Percentiles rank a stretch among this genome's conserved stretches.
Conservation (phyloP, 305 asterid genomes). For the Fraxinus paxiana region DNA sequence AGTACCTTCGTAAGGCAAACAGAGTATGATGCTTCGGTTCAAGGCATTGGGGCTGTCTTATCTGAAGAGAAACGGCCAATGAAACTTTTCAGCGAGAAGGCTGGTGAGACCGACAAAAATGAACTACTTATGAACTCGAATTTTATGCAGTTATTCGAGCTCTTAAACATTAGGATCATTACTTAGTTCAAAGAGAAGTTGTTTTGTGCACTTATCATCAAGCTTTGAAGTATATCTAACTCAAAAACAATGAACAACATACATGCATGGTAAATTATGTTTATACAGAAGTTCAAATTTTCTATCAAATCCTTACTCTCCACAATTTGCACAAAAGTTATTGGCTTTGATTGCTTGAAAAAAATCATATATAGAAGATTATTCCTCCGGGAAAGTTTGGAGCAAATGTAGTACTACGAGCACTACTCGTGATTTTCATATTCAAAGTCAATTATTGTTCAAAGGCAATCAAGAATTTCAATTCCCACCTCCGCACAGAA, state of each 20-base stretch:
- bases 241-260: background rate
- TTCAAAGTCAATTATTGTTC: background rate
- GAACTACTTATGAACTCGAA: background rate
- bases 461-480: background rate
- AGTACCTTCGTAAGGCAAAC: background rate
- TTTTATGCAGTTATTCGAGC: background rate
- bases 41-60: background rate
- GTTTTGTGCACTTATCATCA: background rate
- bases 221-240: slow-evolving; percentile 10
- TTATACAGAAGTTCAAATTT: background rate
- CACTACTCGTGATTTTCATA: background rate
- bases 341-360: background rate
- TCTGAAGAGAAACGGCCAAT: background rate
- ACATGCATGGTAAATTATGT: slow-evolving; percentile 6
- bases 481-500: background rate
- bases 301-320: background rate
- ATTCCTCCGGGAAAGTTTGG: background rate
- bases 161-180: background rate
- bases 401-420: background rate
- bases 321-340: background rate
- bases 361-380: background rate
- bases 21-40: background rate
- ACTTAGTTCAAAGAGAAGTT: background rate
- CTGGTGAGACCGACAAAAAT: background rate
- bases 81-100: background rate